phyloP scores from a whole-genome alignment of 306 rosid genomes.

The Prunus mira region DNA sequence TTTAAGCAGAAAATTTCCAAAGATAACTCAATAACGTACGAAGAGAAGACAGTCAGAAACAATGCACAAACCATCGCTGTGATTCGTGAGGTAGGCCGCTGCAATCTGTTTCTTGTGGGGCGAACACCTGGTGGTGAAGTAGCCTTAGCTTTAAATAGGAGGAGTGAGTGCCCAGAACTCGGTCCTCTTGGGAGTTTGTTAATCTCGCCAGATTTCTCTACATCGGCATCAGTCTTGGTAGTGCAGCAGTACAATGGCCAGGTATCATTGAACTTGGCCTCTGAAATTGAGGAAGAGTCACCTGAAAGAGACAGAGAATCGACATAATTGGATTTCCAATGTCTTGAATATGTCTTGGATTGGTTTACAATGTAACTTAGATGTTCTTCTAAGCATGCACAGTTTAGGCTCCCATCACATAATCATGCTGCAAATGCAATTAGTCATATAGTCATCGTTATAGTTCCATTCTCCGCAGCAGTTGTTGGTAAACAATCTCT shows the following conservation, averaged over 20 bases:
- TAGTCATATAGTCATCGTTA: not conserved
- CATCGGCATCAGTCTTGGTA: constrained; percentile 58
- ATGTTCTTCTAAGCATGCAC: not conserved
- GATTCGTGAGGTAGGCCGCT: constrained; percentile 29
- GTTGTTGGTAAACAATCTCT: not conserved
- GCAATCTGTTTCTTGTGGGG: constrained; percentile 63
- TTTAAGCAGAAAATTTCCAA: constrained; percentile 30
- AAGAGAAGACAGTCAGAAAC: constrained; percentile 38
- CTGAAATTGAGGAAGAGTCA: constrained; percentile 16
- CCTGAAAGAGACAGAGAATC: constrained; percentile 10
- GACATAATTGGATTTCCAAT: not conserved
- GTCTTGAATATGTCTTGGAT: not conserved
- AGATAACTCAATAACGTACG: constrained; percentile 43
- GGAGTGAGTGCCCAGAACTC: constrained; percentile 39
- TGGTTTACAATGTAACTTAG: not conserved
- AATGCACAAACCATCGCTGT: constrained; percentile 36
- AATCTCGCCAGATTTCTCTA: constrained; percentile 48
- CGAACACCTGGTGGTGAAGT: constrained; percentile 31
- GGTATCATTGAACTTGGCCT: constrained; percentile 11
- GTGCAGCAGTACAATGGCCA: constrained; percentile 34
- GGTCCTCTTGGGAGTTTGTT: constrained; percentile 56
- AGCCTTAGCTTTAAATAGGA: constrained; percentile 8
- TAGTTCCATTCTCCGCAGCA: not conserved
- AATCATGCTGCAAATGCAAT: not conserved
- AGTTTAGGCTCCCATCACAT: not conserved